Base-by-base conservation (phyloP, 208 protist species). In the Trichomonas tenax region DNA sequence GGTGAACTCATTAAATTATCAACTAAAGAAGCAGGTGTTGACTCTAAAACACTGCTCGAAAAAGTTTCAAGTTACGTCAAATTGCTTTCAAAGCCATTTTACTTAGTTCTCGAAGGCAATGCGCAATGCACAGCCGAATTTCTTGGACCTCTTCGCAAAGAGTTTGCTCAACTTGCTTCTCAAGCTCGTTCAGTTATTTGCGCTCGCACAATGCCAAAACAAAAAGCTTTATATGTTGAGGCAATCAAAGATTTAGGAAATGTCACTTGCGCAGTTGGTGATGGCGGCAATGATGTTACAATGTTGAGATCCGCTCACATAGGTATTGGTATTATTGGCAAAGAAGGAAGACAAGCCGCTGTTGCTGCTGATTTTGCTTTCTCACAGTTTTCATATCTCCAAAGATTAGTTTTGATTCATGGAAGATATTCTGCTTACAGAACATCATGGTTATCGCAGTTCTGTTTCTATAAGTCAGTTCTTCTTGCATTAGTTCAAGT, bases 291-390 rank as follows among this genome's bases (percentile, higher is more conserved):
- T 97, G 99, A 99, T 96, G 98, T 99, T 4, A 97, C 97, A 14
- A 99, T 99, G 99, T 98, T 98, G 90, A 88, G 96, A 14, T 98
- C 98, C 0, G 98, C 98, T 63, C 97, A 99, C 96, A 98, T 99
- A 31, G 98, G 99, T 63, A 98, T 99, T 84, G 99, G 99, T 49
- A 95, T 95, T 11, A 3, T 31, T 72, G 99, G 99, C 31, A 98
- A 98, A 96, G 99, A 99, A 97, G 99, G 99, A 63, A 98, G 98
- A 95, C 99, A 99, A 97, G 99, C 99, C 26, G 98, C 98, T 44
- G 98, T 99, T 96, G 99, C 99, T 0, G 98, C 99, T 6, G 99
- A 99, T 97, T 99, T 99, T 97, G 99, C 98, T 51, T 98, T 99
- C 46, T 98, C 96, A 23, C 98, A 99, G 51, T 97, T 97, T 81